Conservation (phyloP, 306 rosid species). For the Abrus pulchellus region DNA sequence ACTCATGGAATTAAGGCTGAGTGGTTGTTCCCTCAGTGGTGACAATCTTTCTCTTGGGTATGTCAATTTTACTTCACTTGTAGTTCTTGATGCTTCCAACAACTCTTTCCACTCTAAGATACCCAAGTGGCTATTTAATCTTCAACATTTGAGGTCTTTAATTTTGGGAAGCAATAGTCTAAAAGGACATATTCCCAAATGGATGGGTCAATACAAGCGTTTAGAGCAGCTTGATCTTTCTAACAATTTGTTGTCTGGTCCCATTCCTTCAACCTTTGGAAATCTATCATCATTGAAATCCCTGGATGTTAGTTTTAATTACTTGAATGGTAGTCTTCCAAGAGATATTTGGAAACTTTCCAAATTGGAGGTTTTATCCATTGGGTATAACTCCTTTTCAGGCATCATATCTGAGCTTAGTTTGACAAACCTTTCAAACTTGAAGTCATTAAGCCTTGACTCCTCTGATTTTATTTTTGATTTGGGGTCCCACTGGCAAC, state of each 20-base stretch:
- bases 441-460: not conserved
- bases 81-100: not conserved
- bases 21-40: conserved; percentile 16
- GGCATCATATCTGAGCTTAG: not conserved
- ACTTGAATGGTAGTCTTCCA: conserved; percentile 33
- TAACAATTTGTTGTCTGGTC: not conserved
- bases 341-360: conserved; percentile 6
- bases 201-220: not conserved
- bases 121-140: conserved; percentile 40
- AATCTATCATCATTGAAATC: conserved; percentile 31
- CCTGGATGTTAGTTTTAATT: not conserved
- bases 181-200: not conserved
- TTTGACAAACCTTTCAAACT: conserved; percentile 10
- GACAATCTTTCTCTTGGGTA: conserved; percentile 24
- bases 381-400: not conserved
- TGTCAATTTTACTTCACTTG: conserved; percentile 8
- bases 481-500: not conserved
- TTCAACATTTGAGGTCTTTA: conserved; percentile 18
- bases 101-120: conserved; percentile 35
- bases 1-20: conserved; percentile 41
- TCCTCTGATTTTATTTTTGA: conserved; percentile 13
- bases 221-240: conserved; percentile 5
- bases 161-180: not conserved
- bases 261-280: not conserved
- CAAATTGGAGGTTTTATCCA: not conserved